These are phyloP conservation scores for Apiosordaria backusii DNA, from an alignment of 495 filamentous ascomycete genomes.

Conservation along the genomic window DNA sequence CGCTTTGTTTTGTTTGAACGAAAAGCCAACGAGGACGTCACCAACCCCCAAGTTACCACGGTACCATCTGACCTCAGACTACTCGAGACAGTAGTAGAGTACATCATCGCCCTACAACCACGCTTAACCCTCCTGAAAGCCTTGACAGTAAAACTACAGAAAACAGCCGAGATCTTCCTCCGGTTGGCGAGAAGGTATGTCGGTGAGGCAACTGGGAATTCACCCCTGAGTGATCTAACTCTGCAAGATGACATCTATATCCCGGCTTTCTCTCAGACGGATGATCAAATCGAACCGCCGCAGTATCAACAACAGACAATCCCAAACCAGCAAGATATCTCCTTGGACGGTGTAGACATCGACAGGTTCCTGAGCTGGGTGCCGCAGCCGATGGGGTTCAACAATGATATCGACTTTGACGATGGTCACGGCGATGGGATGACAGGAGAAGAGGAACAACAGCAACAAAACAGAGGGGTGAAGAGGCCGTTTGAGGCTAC, in stretches of 20 bases:
- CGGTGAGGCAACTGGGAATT: background rate
- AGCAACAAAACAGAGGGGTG: background rate
- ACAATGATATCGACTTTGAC: background rate
- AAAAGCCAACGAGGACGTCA: background rate
- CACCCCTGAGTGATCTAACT: background rate
- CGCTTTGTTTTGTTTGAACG: background rate
- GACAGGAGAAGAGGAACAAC: background rate
- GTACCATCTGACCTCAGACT: background rate
- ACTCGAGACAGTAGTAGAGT: background rate
- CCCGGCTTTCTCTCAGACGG: too few species aligned
- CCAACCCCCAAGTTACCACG: background rate
- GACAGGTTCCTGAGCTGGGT: background rate
- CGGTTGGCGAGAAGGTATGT: background rate
- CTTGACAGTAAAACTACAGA: background rate
- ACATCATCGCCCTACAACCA: background rate
- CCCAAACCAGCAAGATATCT: background rate
- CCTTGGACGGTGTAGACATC: background rate
- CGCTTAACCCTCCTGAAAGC: background rate
- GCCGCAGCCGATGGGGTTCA: background rate
- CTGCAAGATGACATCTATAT: background rate
- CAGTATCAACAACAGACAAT: background rate
- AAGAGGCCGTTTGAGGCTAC: background rate
- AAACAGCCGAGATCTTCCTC: background rate
- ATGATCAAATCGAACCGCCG: too few species aligned
- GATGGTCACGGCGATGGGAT: background rate